These are phyloP conservation scores for Saccharomycopsis hybrid DNA, from an alignment of 1,139 yeast species.

Conservation along the genomic window DNA sequence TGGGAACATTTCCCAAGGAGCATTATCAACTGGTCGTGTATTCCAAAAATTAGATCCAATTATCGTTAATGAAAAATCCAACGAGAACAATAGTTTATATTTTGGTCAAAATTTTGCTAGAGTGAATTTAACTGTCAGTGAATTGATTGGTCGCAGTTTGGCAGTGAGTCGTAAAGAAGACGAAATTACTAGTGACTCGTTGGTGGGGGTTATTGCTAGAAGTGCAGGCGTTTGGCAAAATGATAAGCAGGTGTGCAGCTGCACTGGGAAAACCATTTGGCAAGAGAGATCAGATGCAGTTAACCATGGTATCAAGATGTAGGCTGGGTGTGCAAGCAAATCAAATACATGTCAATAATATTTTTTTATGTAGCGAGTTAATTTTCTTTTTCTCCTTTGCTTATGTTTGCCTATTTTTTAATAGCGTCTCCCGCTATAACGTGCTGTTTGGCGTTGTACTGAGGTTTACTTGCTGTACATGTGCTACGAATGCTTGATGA, in stretches of 20 bases:
- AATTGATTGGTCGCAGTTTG: conserved; percentile 76
- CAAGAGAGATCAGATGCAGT: conserved; percentile 80
- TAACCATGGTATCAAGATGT: conserved; percentile 40
- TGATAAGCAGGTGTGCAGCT: conserved; percentile 85
- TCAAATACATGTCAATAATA: too few relatives aligned
- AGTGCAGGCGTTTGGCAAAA: conserved; percentile 98
- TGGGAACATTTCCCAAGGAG: conserved; percentile 77
- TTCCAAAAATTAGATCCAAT: conserved; percentile 44
- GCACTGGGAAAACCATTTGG: conserved; percentile 96
- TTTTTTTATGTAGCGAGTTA: too few relatives aligned
- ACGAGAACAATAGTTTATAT: conserved; percentile 28
- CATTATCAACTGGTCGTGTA: conserved; percentile 56
- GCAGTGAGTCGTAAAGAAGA: conserved; percentile 46
- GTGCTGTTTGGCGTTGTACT: too few relatives aligned
- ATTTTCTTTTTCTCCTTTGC: too few relatives aligned
- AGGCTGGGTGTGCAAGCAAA: neutral
- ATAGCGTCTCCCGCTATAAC: too few relatives aligned
- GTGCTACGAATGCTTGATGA: too few relatives aligned
- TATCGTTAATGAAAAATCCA: conserved; percentile 35
- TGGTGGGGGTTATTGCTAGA: conserved; percentile 87
- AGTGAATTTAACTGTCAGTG: conserved; percentile 49
- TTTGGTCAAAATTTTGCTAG: conserved; percentile 63
- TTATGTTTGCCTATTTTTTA: too few relatives aligned
- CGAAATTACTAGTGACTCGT: conserved; percentile 37
- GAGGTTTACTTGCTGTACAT: too few relatives aligned